Conservation (phyloP, 768 basidiomycete species). For the Leccinum pellstonianum region DNA sequence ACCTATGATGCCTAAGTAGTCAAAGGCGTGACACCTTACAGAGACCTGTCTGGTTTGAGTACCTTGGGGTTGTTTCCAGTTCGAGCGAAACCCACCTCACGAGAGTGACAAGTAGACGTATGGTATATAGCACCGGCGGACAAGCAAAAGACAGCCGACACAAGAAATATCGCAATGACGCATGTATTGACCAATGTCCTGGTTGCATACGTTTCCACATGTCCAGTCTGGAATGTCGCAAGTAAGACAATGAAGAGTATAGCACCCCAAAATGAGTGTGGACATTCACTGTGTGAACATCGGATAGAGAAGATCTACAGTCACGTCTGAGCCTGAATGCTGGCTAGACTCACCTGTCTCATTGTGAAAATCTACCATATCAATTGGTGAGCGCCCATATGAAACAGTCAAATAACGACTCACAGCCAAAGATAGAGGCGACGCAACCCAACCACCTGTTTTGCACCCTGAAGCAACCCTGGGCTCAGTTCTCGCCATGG, state of each 20-base stretch:
- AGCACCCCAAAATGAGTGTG: slow-evolving; percentile 77
- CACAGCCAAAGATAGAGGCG: slow-evolving; percentile 65
- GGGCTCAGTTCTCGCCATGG: background rate
- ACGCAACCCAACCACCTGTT: slow-evolving; percentile 63
- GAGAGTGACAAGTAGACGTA: slow-evolving; percentile 69
- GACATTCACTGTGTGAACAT: slow-evolving; percentile 66
- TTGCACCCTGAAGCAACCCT: slow-evolving; percentile 44
- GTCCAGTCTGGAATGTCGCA: slow-evolving; percentile 48
- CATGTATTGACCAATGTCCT: slow-evolving; percentile 61
- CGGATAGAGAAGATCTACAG: slow-evolving; percentile 7
- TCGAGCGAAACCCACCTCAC: slow-evolving; percentile 44
- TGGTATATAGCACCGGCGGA: slow-evolving; percentile 73
- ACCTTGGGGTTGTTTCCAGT: background rate
- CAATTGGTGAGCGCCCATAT: slow-evolving; percentile 16
- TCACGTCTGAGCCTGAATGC: slow-evolving; percentile 3
- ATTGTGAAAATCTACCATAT: slow-evolving; percentile 65
- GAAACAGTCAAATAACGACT: slow-evolving; percentile 29
- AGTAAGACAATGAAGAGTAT: slow-evolving; percentile 58
- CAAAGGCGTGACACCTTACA: slow-evolving; percentile 59
- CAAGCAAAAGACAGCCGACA: slow-evolving; percentile 73
- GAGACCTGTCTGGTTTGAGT: slow-evolving; percentile 47
- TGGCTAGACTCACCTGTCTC: slow-evolving; percentile 55
- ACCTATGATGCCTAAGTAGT: slow-evolving; percentile 81
- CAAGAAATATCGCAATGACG: slow-evolving; percentile 63
- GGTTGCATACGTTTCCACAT: slow-evolving; percentile 50